Percentiles rank a stretch among this genome's conserved stretches.
Conservation (phyloP, 345 rosid species). For the Raphanus raphanistrum region DNA sequence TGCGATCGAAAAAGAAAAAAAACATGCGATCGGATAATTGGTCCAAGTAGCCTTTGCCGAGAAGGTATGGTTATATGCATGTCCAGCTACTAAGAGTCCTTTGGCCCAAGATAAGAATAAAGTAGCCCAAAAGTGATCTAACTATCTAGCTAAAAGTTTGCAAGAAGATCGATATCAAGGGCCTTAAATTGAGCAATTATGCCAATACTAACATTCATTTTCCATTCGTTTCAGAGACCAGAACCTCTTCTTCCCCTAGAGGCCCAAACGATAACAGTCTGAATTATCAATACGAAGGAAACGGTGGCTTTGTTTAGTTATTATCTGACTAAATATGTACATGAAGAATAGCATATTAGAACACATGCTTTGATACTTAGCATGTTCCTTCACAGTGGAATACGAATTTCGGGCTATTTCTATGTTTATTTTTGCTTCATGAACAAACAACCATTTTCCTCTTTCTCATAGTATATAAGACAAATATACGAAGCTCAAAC, state of each 20-base stretch:
- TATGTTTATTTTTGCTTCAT: conserved; percentile 14
- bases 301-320: conserved; percentile 1
- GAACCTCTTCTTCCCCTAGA: neutral
- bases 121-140: neutral
- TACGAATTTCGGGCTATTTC: conserved; percentile 17
- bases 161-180: neutral
- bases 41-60: neutral
- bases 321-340: conserved; percentile 6
- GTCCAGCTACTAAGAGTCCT: neutral
- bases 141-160: neutral
- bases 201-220: too few relatives aligned
- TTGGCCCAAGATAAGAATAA: neutral
- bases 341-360: conserved; percentile 31
- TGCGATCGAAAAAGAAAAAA: neutral
- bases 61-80: neutral
- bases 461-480: neutral
- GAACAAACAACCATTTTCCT: conserved; percentile 8
- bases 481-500: conserved; percentile 2
- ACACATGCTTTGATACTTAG: conserved; percentile 41
- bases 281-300: neutral
- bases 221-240: neutral
- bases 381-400: conserved; percentile 31
- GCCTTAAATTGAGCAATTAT: neutral
- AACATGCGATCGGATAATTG: neutral
- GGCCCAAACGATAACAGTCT: neutral